Percentiles rank a stretch among this genome's conserved stretches.
phyloP scores from a whole-genome alignment of 2,329 filamentous ascomycete species.

The Cercospora brassicicola region DNA sequence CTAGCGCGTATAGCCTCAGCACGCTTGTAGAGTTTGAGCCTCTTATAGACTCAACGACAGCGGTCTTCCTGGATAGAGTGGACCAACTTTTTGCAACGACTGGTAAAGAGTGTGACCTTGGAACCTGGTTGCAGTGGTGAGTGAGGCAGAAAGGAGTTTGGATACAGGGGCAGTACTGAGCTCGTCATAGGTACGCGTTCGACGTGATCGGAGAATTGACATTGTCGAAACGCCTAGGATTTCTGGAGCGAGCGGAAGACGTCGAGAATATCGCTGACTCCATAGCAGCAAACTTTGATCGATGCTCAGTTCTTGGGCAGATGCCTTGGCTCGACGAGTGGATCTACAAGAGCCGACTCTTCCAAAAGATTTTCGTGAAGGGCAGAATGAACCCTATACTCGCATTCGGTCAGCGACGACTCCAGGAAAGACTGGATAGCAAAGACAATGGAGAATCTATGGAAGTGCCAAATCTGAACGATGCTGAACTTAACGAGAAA shows the following conservation, averaged over 20 bases:
- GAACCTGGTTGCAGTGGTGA: slow-evolving; percentile 73
- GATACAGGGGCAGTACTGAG: neutral
- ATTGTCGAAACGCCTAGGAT: slow-evolving; percentile 27
- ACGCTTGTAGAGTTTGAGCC: slow-evolving; percentile 75
- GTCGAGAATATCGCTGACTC: slow-evolving; percentile 21
- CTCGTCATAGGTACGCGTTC: slow-evolving; percentile 23
- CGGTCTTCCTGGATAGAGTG: slow-evolving; percentile 54
- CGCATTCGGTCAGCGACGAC: slow-evolving; percentile 29
- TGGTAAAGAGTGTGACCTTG: slow-evolving; percentile 59
- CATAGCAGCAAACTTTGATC: slow-evolving; percentile 30
- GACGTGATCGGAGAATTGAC: slow-evolving; percentile 34
- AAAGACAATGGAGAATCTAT: slow-evolving; percentile 11
- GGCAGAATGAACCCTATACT: slow-evolving; percentile 28
- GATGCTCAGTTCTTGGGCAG: slow-evolving; percentile 32
- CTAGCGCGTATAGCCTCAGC: slow-evolving; percentile 51
- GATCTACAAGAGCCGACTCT: slow-evolving; percentile 31
- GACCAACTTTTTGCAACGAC: slow-evolving; percentile 41
- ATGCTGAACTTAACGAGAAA: slow-evolving; percentile 25
- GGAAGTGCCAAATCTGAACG: slow-evolving; percentile 13
- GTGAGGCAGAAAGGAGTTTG: slow-evolving; percentile 35
- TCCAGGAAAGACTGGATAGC: slow-evolving; percentile 27
- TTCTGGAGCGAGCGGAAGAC: slow-evolving; percentile 28
- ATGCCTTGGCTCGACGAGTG: slow-evolving; percentile 35
- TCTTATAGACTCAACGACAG: slow-evolving; percentile 71
- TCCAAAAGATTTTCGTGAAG: slow-evolving; percentile 28